Percentiles rank a stretch among this genome's conserved stretches.
Conservation (phyloP, 495 filamentous ascomycete genomes). For the Lasiosphaeria ovina region DNA sequence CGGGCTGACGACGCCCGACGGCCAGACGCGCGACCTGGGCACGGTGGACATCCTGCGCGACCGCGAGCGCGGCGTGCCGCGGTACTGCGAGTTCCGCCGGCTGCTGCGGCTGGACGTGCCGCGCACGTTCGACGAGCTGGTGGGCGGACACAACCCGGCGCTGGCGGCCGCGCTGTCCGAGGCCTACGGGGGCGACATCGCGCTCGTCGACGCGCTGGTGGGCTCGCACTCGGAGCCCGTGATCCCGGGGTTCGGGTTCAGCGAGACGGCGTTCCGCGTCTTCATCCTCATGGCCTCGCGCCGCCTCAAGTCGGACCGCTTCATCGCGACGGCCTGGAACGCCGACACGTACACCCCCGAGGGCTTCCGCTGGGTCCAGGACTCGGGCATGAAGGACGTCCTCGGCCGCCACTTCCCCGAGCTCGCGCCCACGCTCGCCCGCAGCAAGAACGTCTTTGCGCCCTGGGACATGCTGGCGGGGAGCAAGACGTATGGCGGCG, state of each 20-base stretch:
- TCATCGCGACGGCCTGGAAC: slow-evolving; percentile 36
- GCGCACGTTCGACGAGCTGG: slow-evolving; percentile 33
- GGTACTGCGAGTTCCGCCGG: slow-evolving; percentile 46
- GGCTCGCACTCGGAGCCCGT: slow-evolving; percentile 38
- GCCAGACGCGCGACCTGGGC: slow-evolving; percentile 34
- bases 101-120: slow-evolving; percentile 35
- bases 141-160: slow-evolving; percentile 34
- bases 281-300: slow-evolving; percentile 41
- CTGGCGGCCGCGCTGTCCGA: slow-evolving; percentile 31
- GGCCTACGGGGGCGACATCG: slow-evolving; percentile 35
- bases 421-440: slow-evolving; percentile 26
- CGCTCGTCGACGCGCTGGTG: slow-evolving; percentile 39
- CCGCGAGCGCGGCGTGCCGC: slow-evolving; percentile 45
- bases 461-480: slow-evolving; percentile 35
- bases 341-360: slow-evolving; percentile 37
- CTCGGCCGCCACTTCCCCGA: slow-evolving; percentile 38
- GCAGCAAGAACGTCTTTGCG: slow-evolving; percentile 35
- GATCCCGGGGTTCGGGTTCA: slow-evolving; percentile 44
- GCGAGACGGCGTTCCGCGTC: slow-evolving; percentile 40
- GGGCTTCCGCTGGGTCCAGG: slow-evolving; percentile 42
- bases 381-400: slow-evolving; percentile 32
- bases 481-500: slow-evolving; percentile 28
- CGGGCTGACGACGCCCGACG: slow-evolving; percentile 34
- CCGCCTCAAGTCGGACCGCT: slow-evolving; percentile 43
- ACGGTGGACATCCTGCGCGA: slow-evolving; percentile 46